Evolutionary conservation across 169 alveolate genomes (phyloP).

Genomic region (Cryptosporidium sp.): DNA sequence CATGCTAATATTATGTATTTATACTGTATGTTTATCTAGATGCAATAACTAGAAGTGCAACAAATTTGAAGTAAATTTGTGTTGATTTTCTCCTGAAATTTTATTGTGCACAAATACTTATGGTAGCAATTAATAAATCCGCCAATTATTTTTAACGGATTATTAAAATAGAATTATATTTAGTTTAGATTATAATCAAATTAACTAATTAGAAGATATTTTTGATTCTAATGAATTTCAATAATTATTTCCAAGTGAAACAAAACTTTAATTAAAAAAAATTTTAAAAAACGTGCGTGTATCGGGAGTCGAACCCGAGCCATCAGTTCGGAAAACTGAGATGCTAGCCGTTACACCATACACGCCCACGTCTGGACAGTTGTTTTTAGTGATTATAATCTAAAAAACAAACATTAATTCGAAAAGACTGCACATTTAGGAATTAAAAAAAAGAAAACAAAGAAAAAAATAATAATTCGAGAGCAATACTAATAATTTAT

Average conservation of each 20-base stretch:
- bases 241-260: neutral
- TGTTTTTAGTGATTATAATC: neutral
- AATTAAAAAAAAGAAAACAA: neutral
- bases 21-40: neutral
- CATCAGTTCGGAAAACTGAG: slow-evolving; percentile 78
- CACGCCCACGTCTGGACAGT: slow-evolving; percentile 29
- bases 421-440: neutral
- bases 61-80: neutral
- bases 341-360: slow-evolving; percentile 78
- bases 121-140: neutral
- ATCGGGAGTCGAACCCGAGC: slow-evolving; percentile 79
- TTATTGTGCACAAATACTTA: neutral
- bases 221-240: neutral
- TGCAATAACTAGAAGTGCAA: neutral
- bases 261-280: neutral
- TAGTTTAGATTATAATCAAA: neutral
- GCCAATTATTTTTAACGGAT: neutral
- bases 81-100: neutral
- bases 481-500: slow-evolving; percentile 76
- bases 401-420: neutral
- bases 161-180: slow-evolving; percentile 5
- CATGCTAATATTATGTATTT: neutral
- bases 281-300: slow-evolving; percentile 63
- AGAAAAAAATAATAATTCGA: neutral
- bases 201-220: neutral